phyloP scores from a whole-genome alignment of 73 alveolate genomes.

The Tetrahymena borealis region DNA sequence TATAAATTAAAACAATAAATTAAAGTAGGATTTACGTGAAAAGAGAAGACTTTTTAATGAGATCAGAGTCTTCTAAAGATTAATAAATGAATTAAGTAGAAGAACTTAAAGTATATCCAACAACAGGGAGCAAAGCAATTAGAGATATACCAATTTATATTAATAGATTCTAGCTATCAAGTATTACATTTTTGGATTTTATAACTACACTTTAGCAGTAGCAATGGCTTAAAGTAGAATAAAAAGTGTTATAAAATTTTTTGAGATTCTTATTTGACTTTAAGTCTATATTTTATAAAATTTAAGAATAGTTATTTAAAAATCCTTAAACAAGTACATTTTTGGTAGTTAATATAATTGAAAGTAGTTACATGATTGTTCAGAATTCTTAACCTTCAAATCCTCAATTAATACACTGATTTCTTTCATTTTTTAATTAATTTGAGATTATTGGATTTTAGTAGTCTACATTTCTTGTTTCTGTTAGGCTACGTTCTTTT shows the following conservation, averaged over 20 bases:
- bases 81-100: background rate
- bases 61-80: background rate
- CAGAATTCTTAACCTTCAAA: background rate
- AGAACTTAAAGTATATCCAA: background rate
- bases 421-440: background rate
- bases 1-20: background rate
- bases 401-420: background rate
- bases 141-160: background rate
- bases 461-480: background rate
- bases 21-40: background rate
- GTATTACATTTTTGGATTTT: background rate
- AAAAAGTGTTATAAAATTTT: background rate
- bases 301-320: background rate
- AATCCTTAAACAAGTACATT: background rate
- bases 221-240: background rate
- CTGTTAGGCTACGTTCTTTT: background rate
- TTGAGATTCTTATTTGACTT: background rate
- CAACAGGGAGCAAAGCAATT: background rate
- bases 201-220: background rate
- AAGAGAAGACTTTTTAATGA: background rate
- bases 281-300: background rate
- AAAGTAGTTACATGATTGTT: background rate
- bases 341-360: background rate
- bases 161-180: background rate
- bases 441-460: background rate